Conservation (phyloP, 2,329 filamentous ascomycete species). For the Sporothrix mexicana region DNA sequence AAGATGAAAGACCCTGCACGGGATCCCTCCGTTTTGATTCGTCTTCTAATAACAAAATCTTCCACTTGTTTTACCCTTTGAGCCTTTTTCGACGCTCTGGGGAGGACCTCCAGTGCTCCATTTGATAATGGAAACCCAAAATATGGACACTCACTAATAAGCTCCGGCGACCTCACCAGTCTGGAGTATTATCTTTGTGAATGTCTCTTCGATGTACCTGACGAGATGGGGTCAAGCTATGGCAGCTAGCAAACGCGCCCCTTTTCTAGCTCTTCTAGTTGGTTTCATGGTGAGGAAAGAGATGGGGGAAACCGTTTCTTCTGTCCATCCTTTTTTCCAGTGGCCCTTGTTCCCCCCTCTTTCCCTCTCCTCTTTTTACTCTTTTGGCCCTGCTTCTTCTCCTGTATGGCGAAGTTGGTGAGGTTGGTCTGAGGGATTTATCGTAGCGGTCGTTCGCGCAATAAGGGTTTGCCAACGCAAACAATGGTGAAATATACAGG, state of each 20-base stretch:
- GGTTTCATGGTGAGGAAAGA: background rate
- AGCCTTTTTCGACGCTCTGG: background rate
- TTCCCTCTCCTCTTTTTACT: constrained; percentile 1
- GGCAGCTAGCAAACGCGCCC: background rate
- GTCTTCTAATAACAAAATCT: background rate
- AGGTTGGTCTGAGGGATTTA: constrained; percentile 23
- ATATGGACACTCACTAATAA: background rate
- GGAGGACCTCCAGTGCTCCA: background rate
- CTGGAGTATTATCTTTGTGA: too few species aligned
- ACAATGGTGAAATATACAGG: background rate
- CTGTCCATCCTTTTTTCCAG: background rate
- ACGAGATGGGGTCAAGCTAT: too few species aligned
- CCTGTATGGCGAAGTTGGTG: background rate
- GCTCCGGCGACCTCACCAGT: background rate
- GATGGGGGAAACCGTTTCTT: background rate
- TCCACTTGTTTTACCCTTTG: background rate
- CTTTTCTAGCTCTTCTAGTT: constrained; percentile 19
- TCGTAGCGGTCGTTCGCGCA: too few species aligned
- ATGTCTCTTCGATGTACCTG: too few species aligned
- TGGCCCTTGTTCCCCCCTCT: background rate
- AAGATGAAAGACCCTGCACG: background rate
- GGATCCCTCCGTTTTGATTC: background rate
- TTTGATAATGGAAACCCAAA: background rate
- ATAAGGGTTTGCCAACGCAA: too few species aligned
- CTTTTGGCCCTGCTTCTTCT: background rate